Evolutionary conservation across 192 early-diverging fungal species (phyloP).

Genomic region (Backusella tarrabulga): DNA sequence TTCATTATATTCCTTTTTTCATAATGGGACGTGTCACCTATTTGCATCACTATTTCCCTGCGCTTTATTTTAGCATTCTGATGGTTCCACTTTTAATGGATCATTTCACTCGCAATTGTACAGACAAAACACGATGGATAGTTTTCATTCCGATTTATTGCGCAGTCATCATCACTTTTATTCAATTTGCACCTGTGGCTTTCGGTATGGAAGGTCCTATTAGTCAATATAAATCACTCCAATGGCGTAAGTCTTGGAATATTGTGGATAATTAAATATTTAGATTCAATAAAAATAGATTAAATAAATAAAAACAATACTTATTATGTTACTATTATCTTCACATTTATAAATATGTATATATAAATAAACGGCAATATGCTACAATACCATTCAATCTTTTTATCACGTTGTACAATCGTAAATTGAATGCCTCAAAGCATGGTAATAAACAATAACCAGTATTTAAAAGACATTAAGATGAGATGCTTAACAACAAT

Average conservation of each 20-base stretch:
- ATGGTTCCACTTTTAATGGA: slow-evolving; percentile 76
- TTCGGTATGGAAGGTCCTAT: slow-evolving; percentile 81
- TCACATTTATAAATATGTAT: not conserved
- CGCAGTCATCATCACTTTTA: slow-evolving; percentile 54
- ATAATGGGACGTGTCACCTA: slow-evolving; percentile 97
- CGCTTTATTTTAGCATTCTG: slow-evolving; percentile 90
- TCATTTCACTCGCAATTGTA: slow-evolving; percentile 48
- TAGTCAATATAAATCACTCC: slow-evolving; percentile 47
- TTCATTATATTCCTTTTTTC: slow-evolving; percentile 94
- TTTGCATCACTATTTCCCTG: slow-evolving; percentile 96
- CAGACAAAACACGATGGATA: slow-evolving; percentile 12
- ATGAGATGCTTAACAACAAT: not conserved
- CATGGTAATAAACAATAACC: not conserved
- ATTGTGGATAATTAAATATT: slow-evolving; percentile 55
- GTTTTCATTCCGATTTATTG: slow-evolving; percentile 31
- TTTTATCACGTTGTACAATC: not conserved
- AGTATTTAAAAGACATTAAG: not conserved
- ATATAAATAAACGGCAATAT: not conserved
- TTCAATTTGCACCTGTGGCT: slow-evolving; percentile 76
- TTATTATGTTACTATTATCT: not conserved
- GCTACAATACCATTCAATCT: not conserved
- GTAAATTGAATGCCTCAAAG: not conserved
- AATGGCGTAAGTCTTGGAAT: slow-evolving; percentile 83
- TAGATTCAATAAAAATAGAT: slow-evolving; percentile 4
- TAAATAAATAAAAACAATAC: not conserved